phyloP scores from a whole-genome alignment of 2,329 filamentous ascomycete species.

The Ophiosphaerella herpotricha region DNA sequence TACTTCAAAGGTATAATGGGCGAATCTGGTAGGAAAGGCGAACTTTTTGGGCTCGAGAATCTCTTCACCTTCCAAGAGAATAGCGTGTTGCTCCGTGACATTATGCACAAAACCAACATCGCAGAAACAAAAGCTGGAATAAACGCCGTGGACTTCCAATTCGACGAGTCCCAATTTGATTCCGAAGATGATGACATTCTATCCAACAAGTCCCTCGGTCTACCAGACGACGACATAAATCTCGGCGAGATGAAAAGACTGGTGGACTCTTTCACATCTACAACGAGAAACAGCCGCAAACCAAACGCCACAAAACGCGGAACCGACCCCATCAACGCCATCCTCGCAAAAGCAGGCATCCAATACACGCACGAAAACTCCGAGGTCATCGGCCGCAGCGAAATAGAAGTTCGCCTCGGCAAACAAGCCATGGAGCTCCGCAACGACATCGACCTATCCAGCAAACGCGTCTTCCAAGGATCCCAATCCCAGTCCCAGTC shows the following conservation, averaged over 20 bases:
- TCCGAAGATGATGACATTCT: slow-evolving; percentile 33
- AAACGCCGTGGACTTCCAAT: slow-evolving; percentile 74
- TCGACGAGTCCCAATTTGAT: slow-evolving; percentile 35
- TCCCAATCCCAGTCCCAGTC: slow-evolving; percentile 42
- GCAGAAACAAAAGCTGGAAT: slow-evolving; percentile 90
- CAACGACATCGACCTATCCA: slow-evolving; percentile 56
- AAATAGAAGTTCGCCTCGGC: slow-evolving; percentile 84
- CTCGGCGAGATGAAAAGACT: slow-evolving; percentile 65
- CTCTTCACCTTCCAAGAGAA: slow-evolving; percentile 81
- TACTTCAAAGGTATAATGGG: slow-evolving; percentile 97
- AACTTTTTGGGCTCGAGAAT: slow-evolving; percentile 90
- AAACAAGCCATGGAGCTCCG: slow-evolving; percentile 70
- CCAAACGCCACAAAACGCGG: slow-evolving; percentile 50
- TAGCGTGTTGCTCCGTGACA: slow-evolving; percentile 83
- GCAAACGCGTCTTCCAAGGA: slow-evolving; percentile 63
- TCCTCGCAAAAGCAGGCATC: slow-evolving; percentile 84
- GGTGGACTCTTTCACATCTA: slow-evolving; percentile 37
- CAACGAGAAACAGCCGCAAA: slow-evolving; percentile 30
- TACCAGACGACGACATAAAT: slow-evolving; percentile 34
- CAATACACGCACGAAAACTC: slow-evolving; percentile 97
- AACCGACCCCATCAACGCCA: slow-evolving; percentile 80
- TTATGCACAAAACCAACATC: slow-evolving; percentile 97
- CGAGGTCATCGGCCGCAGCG: slow-evolving; percentile 90
- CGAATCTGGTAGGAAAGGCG: slow-evolving; percentile 78
- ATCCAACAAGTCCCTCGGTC: slow-evolving; percentile 32